Percentiles rank a stretch among this genome's conserved stretches.
These are phyloP conservation scores for Leucocoprinus leucothites DNA, from an alignment of 768 basidiomycete genomes.

Conservation along the genomic window DNA sequence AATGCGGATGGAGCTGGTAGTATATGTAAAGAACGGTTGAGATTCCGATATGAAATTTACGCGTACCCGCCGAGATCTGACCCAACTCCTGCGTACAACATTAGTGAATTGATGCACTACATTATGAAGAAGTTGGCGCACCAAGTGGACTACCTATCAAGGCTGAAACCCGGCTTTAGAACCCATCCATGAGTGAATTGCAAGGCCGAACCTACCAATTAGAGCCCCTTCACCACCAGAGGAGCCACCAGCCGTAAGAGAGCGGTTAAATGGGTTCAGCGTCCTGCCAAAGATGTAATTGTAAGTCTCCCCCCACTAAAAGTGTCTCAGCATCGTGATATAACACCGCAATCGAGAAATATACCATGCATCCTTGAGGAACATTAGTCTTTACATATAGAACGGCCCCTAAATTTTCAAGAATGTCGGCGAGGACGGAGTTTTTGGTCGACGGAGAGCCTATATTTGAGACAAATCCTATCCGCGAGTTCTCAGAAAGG, in stretches of 20 bases:
- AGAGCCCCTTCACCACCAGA: slow-evolving; percentile 87
- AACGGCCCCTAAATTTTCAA: slow-evolving; percentile 67
- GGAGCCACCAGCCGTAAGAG: slow-evolving; percentile 73
- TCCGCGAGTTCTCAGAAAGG: not conserved
- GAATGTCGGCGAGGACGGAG: slow-evolving; percentile 60
- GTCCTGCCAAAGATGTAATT: slow-evolving; percentile 82
- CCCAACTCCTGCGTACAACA: slow-evolving; percentile 58
- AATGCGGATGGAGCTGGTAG: slow-evolving; percentile 59
- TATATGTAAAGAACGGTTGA: not conserved
- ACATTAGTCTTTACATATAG: slow-evolving; percentile 72
- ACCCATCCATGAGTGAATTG: not conserved
- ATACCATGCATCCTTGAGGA: slow-evolving; percentile 75
- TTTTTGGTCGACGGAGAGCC: slow-evolving; percentile 65
- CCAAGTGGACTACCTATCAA: slow-evolving; percentile 43
- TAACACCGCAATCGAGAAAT: not conserved
- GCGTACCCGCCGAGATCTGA: slow-evolving; percentile 64
- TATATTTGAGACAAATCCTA: slow-evolving; percentile 23
- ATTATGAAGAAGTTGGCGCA: slow-evolving; percentile 15
- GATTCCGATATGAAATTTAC: not conserved
- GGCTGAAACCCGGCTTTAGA: slow-evolving; percentile 26
- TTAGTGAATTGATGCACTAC: too few relatives aligned
- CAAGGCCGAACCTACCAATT: slow-evolving; percentile 36
- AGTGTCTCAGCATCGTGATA: not conserved
- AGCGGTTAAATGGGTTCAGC: slow-evolving; percentile 69
- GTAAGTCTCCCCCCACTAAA: slow-evolving; percentile 72